Percentiles rank a stretch among this genome's conserved stretches.
Conservation (phyloP, 176 grass and related monocot genomes). For the Carex pumila region DNA sequence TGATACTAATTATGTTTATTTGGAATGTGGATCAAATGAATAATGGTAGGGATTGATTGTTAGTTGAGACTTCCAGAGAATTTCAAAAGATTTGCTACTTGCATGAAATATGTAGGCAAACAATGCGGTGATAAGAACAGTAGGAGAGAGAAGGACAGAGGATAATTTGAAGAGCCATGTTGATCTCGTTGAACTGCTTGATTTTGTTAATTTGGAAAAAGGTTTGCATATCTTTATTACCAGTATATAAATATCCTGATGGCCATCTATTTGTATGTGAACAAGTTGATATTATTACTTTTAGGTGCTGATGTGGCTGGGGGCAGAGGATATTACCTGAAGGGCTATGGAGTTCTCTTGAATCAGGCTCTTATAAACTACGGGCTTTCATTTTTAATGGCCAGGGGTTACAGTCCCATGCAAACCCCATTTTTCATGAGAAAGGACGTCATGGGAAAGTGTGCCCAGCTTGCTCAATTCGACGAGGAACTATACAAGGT, state of each 20-base stretch:
- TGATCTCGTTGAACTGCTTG: slow-evolving; percentile 79
- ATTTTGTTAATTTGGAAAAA: slow-evolving; percentile 65
- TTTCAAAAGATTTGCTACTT: background rate
- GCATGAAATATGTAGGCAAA: slow-evolving; percentile 37
- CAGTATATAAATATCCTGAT: background rate
- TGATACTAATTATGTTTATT: background rate
- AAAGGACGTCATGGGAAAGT: slow-evolving; percentile 94
- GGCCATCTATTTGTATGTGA: background rate
- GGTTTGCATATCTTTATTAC: slow-evolving; percentile 31
- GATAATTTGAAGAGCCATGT: slow-evolving; percentile 79
- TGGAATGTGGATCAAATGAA: background rate
- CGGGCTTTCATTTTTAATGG: slow-evolving; percentile 61
- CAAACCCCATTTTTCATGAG: slow-evolving; percentile 98
- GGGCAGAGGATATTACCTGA: slow-evolving; percentile 85
- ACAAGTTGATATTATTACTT: background rate
- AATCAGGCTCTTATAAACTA: slow-evolving; percentile 86
- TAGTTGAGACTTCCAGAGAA: background rate
- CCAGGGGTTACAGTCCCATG: slow-evolving; percentile 47
- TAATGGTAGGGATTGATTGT: background rate
- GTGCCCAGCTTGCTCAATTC: slow-evolving; percentile 84
- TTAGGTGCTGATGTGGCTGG: slow-evolving; percentile 87
- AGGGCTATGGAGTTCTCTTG: slow-evolving; percentile 68
- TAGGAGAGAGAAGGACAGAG: slow-evolving; percentile 59
- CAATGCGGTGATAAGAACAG: slow-evolving; percentile 61
- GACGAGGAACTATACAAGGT: slow-evolving; percentile 95